phyloP scores from a whole-genome alignment of 176 grass and related monocot species.

The Ensete glaucum region DNA sequence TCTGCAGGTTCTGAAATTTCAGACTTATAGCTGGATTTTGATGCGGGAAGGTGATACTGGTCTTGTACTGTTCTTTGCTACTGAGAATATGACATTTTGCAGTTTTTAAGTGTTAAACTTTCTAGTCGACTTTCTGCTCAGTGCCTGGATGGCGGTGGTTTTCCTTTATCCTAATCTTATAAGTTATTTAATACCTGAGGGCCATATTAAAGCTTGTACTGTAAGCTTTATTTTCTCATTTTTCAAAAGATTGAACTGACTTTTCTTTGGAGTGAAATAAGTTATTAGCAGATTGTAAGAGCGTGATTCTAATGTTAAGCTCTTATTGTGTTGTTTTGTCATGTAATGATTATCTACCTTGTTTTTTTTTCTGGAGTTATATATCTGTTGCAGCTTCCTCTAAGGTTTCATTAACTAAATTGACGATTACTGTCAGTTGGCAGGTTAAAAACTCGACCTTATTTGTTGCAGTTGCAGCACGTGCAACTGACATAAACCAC shows the following conservation, averaged over 20 bases:
- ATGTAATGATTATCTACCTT: neutral
- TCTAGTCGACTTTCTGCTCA: neutral
- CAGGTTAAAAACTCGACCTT: neutral
- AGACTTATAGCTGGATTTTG: too few species aligned
- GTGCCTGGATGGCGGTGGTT: neutral
- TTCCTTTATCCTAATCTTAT: neutral
- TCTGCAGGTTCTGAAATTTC: too few species aligned
- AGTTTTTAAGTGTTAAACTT: neutral
- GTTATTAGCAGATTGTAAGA: neutral
- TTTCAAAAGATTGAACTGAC: neutral
- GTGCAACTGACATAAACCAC: neutral
- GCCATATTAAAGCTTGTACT: neutral
- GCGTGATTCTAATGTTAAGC: neutral
- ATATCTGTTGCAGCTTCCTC: too few species aligned
- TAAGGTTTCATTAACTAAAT: too few species aligned
- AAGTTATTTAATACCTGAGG: neutral
- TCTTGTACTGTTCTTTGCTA: too few species aligned
- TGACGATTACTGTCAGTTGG: neutral
- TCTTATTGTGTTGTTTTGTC: too few species aligned
- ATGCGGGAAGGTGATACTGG: too few species aligned
- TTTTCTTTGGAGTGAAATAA: neutral
- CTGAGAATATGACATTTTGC: neutral
- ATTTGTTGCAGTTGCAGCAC: neutral
- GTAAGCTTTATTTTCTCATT: neutral
- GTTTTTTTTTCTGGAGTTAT: neutral